Base-by-base conservation (phyloP, 2,329 filamentous ascomycete species). In the Samsoniella hepiali region DNA sequence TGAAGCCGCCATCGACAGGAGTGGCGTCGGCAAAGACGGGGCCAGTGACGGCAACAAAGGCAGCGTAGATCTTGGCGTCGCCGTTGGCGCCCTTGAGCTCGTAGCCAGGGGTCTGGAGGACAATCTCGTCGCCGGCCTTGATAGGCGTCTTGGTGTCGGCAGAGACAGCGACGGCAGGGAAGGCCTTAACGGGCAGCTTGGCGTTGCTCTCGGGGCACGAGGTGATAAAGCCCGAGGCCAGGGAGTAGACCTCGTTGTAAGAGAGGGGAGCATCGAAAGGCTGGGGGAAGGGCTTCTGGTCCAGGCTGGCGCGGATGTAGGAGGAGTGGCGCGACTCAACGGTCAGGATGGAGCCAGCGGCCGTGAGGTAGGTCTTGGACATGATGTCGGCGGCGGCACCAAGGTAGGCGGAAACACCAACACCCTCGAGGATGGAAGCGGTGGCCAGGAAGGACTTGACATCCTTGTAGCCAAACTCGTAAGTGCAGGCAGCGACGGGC, bases 301-400 rank as follows among this genome's bases (percentile, higher is more conserved):
- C 80, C 27, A 81, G 78, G 45, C 84, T 85, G 64, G 81, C 77
- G 67, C 89, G 87, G 75, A 92, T 85, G 75, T 90, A 87, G 65
- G 87, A 88, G 76, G 91, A 88, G 77, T 93, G 90, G 64, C 90
- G 84, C 34, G 88, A 82, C 77, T 93, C 90, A 65, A 91, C 83
- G 31, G 88, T 90, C 51, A 91, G 82, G 73, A 93, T 92, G 58
- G 85, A 85, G 10, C 82, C 89, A 2, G 90, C 89, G 27, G 86
- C 84, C 65, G 82, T 79, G 58, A 93, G 84, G 66, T 91, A 84
- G 57, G 78, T 79, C 57, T 81, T 77, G 62, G 82, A 80, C 53
- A 83, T 80, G 66, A 92, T 75, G 38, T 91, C 79, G 5, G 88
- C 85, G 15, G 88, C 88, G 32, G 88, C 89, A 64, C 89, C 89